Evolutionary conservation across 805 yeast genomes (phyloP).

Genomic region (Grigorovia jiainica): DNA sequence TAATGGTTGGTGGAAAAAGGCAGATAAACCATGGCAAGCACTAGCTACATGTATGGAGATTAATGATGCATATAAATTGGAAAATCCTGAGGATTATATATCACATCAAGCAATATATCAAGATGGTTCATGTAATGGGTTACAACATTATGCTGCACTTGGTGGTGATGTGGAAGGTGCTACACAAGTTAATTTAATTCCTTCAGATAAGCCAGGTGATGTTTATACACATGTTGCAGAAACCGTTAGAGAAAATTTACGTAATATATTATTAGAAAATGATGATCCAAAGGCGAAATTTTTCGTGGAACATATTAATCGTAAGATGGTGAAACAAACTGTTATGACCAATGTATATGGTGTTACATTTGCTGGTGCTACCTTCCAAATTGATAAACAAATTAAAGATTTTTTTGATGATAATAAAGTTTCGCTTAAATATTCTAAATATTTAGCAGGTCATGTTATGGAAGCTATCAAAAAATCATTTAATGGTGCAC

Average conservation of each 20-base stretch:
- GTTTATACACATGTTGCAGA: conserved; percentile 65
- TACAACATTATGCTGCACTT: conserved; percentile 79
- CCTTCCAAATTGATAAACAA: conserved; percentile 77
- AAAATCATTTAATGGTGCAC: conserved; percentile 84
- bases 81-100: conserved; percentile 54
- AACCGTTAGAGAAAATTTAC: conserved; percentile 47
- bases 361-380: conserved; percentile 89
- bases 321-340: conserved; percentile 92
- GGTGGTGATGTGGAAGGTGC: conserved; percentile 86
- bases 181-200: conserved; percentile 62
- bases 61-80: conserved; percentile 47
- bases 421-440: conserved; percentile 35
- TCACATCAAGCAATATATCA: conserved; percentile 76
- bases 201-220: conserved; percentile 66
- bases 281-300: conserved; percentile 44
- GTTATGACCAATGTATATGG: conserved; percentile 99
- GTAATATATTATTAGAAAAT: conserved; percentile 37
- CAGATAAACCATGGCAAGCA: conserved; percentile 81
- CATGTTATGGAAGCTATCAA: conserved; percentile 79
- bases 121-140: conserved; percentile 82
- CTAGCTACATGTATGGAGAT: conserved; percentile 62
- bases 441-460: conserved; percentile 57
- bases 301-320: conserved; percentile 53
- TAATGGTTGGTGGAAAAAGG: conserved; percentile 57
- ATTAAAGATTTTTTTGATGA: conserved; percentile 50